phyloP scores from a whole-genome alignment of 345 rosid species.

The Excoecaria cochinchinensis region DNA sequence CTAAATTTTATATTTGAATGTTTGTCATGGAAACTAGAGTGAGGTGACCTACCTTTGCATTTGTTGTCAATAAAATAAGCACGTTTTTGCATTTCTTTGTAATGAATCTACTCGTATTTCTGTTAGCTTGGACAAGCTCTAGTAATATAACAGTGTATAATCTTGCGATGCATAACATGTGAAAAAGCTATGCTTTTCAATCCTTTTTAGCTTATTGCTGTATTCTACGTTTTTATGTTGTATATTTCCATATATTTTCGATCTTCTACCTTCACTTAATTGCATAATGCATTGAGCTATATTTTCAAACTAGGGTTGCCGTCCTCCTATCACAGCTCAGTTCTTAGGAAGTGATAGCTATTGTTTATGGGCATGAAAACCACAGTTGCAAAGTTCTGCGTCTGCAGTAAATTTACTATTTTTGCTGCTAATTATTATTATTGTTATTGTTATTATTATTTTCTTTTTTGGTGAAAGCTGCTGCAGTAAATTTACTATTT shows the following conservation, averaged over 20 bases:
- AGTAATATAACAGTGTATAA: background rate
- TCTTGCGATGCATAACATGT: background rate
- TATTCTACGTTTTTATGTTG: background rate
- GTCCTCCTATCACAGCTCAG: background rate
- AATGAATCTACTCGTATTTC: background rate
- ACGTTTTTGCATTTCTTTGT: background rate
- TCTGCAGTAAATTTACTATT: background rate
- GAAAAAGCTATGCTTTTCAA: slow-evolving; percentile 6
- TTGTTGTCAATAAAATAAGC: background rate
- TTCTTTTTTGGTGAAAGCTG: too few species aligned
- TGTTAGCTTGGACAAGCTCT: slow-evolving; percentile 8
- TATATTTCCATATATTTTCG: background rate
- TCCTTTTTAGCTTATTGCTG: background rate
- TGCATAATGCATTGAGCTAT: background rate
- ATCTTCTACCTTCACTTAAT: slow-evolving; percentile 4
- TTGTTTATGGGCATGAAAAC: background rate
- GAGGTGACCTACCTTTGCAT: background rate
- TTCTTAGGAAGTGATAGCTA: background rate
- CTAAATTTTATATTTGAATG: background rate
- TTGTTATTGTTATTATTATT: too few species aligned
- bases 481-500: background rate
- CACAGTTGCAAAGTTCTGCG: background rate
- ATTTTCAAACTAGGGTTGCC: background rate
- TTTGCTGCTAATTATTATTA: slow-evolving; percentile 1
- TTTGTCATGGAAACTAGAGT: background rate